Conservation (phyloP, 306 rosid species). For the Acacia acuminata region DNA sequence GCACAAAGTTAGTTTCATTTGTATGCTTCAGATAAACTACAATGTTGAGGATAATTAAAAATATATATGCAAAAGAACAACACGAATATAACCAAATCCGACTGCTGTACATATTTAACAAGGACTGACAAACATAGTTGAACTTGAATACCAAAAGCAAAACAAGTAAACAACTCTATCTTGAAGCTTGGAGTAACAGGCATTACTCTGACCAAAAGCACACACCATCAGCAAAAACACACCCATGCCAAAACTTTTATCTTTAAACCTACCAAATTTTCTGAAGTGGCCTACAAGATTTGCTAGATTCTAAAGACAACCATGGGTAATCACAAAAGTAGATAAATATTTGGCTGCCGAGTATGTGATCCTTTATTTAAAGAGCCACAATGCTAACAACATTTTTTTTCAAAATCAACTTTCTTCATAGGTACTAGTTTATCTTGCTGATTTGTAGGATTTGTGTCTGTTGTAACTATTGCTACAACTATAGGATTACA, state of each 20-base stretch:
- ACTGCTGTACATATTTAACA: background rate
- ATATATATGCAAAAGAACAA: background rate
- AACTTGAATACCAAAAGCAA: background rate
- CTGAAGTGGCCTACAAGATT: background rate
- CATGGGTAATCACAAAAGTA: no score
- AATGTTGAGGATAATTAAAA: background rate
- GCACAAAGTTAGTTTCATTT: constrained; percentile 27
- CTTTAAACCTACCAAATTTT: background rate
- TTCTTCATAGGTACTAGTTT: background rate
- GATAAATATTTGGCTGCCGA: no score
- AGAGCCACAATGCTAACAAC: background rate
- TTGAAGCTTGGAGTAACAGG: background rate
- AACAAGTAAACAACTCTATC: background rate
- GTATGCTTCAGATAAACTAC: background rate
- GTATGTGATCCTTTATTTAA: no score
- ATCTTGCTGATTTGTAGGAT: background rate
- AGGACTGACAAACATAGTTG: background rate
- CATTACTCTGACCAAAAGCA: background rate
- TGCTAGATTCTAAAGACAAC: background rate
- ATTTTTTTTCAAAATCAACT: background rate
- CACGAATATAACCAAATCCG: background rate
- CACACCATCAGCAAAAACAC: background rate
- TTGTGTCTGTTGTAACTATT: background rate
- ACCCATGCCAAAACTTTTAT: background rate
- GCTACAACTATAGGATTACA: background rate